phyloP scores from a whole-genome alignment of 2,329 filamentous ascomycete genomes.

The Sclerotinia spermophila region DNA sequence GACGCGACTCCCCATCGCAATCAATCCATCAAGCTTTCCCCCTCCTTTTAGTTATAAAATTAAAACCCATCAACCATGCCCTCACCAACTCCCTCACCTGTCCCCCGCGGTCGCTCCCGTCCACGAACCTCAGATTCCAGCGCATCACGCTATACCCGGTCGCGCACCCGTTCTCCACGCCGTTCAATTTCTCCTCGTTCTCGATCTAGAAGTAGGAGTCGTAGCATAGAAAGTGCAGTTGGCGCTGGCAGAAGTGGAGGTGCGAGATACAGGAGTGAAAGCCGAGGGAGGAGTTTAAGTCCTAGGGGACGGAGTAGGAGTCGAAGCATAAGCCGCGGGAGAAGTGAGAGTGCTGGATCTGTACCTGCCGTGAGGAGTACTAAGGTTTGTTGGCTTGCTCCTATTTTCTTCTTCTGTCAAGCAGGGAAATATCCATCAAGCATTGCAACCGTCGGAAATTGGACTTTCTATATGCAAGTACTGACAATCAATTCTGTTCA shows the following conservation, averaged over 20 bases:
- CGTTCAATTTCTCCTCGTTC: conserved; percentile 36
- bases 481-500: background rate
- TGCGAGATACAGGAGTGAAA: conserved; percentile 28
- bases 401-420: background rate
- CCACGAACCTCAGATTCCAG: conserved; percentile 35
- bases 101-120: conserved; percentile 30
- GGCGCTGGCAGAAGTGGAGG: conserved; percentile 6
- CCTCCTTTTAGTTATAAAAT: background rate
- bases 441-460: background rate
- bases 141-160: conserved; percentile 25
- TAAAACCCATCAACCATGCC: conserved; percentile 22
- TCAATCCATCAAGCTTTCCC: conserved; percentile 7
- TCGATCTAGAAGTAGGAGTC: conserved; percentile 32
- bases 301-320: conserved; percentile 31
- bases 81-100: conserved; percentile 29
- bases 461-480: conserved; percentile 40
- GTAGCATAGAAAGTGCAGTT: conserved; percentile 1
- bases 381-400: conserved; percentile 42
- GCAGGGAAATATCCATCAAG: background rate
- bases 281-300: conserved; percentile 34
- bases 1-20: conserved; percentile 13
- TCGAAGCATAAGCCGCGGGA: conserved; percentile 3
- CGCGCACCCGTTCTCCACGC: conserved; percentile 31
- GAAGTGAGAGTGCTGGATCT: conserved; percentile 34
- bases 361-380: conserved; percentile 44